Base-by-base conservation (phyloP, 176 grass and related monocot species). In the Carex scoparia region DNA sequence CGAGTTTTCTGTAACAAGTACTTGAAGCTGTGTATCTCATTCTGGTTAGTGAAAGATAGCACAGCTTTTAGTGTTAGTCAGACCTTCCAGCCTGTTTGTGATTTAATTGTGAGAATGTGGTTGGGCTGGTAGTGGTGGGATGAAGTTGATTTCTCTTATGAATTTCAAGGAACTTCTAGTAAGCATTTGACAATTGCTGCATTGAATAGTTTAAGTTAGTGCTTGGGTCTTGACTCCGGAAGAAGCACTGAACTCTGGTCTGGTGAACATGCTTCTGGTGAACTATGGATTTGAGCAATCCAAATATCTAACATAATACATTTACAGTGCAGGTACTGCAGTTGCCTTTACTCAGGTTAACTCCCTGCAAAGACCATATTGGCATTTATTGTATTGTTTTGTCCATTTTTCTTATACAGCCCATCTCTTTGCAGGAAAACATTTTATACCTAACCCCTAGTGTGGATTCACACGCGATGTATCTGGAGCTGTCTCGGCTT, bases 401-500 rank as follows among this genome's bases (percentile, higher is more conserved):
- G 35, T 70, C 35, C 42, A 77, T 56, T 32, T 23, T 5, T 53
- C 46, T 54, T 76, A 54, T 76, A 55, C 28, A 77, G 79, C 87
- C 5, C 40, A 84, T 65, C 64, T 80, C 84, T 90, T 74, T 98
- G 64, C 95, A 98, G 95, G 95, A 86, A 79, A 95, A 85, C 81
- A 91, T 60, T 10, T 73, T 95, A 27, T 95, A 95, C 70, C 63
- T 89, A 84, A 88, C 89, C 3, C 81, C 88, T 53, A 69, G 68
- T 19, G 86, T 88, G 49, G 91, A 98, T 90, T 89, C 91, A 40
- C 95, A 98, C 82, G 83, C 88, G 30, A 61, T 98, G 42, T 94
- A 93, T 87, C 77, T 98, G 80, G 95, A 98, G 75, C 84, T 95
- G 13, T 98, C 95, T 69, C 90, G 95, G 82, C 68, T 98, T 70